Conservation (phyloP, 352 stramenopile genomes). For the Pythium phragmiticola region DNA sequence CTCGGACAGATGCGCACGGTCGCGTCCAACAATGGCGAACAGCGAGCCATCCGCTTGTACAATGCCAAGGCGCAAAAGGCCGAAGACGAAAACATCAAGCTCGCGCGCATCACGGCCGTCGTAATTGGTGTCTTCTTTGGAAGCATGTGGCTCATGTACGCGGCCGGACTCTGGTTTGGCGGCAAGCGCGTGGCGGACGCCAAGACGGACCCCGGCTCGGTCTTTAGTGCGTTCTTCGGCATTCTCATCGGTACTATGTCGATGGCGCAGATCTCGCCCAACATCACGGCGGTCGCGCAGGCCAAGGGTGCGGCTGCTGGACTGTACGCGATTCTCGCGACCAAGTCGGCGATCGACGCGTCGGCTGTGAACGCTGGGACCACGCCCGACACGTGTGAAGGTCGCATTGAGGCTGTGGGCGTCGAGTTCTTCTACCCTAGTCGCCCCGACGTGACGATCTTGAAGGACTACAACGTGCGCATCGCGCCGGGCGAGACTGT, state of each 20-base stretch:
- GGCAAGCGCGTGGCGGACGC: constrained; percentile 28
- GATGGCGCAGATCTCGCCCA: constrained; percentile 36
- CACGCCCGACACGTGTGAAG: constrained; percentile 34
- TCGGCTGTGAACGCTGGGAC: constrained; percentile 17
- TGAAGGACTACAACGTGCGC: constrained; percentile 26
- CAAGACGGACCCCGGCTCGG: constrained; percentile 28
- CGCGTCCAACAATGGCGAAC: constrained; percentile 33
- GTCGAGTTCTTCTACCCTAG: constrained; percentile 68
- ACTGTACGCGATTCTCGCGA: constrained; percentile 39
- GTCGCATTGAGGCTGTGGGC: constrained; percentile 42
- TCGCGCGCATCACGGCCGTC: constrained; percentile 28
- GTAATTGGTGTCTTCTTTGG: constrained; percentile 31
- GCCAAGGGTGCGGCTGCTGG: constrained; percentile 30
- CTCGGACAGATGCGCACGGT: constrained; percentile 39
- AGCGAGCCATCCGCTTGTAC: constrained; percentile 31
- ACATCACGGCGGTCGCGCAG: constrained; percentile 30
- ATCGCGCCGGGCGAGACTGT: constrained; percentile 36
- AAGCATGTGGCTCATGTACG: constrained; percentile 32
- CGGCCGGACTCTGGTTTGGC: constrained; percentile 34
- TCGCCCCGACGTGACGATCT: constrained; percentile 32
- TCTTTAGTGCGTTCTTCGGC: constrained; percentile 37
- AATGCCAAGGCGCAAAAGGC: constrained; percentile 27
- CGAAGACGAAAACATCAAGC: constrained; percentile 32
- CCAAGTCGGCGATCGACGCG: constrained; percentile 37
- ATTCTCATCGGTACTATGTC: constrained; percentile 37